A percentile compares a stretch with the other conserved stretches of the same genome.
phyloP scores from a whole-genome alignment of 2,329 filamentous ascomycete species.

The Exserohilum turcica region DNA sequence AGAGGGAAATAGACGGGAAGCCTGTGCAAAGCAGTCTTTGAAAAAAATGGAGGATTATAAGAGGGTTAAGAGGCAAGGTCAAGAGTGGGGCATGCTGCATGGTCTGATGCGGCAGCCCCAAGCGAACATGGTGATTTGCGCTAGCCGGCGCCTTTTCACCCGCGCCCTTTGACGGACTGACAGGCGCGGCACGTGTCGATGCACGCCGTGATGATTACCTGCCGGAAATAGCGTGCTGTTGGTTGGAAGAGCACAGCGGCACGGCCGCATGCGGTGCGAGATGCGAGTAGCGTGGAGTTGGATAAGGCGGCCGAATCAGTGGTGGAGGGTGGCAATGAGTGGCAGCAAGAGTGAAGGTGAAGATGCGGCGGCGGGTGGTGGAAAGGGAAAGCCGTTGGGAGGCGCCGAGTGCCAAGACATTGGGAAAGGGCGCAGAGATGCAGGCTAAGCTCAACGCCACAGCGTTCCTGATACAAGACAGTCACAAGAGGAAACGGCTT shows the following conservation, averaged over 20 bases:
- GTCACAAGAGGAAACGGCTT: no score
- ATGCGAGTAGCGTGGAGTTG: no score
- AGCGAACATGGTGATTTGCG: conserved; percentile 17
- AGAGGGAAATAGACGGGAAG: no score
- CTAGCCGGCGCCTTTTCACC: conserved; percentile 33
- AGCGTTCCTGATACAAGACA: neutral
- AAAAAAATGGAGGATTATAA: neutral
- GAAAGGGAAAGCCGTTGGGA: no score
- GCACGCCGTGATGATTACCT: conserved; percentile 15
- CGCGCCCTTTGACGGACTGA: conserved; percentile 15
- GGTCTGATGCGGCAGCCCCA: conserved; percentile 26
- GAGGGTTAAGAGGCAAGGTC: conserved; percentile 3
- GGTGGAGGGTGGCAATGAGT: no score
- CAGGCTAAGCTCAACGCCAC: neutral
- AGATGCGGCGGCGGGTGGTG: no score
- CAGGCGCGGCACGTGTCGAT: neutral
- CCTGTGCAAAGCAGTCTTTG: neutral
- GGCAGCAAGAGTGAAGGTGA: no score
- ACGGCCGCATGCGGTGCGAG: no score
- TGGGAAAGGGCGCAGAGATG: neutral
- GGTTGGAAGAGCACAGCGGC: neutral
- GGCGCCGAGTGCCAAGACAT: neutral
- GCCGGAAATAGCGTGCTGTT: neutral
- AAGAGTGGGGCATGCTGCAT: conserved; percentile 16
- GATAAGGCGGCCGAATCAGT: no score